Base-by-base conservation (phyloP, 495 filamentous ascomycete genomes). In the Neurospora terricola region DNA sequence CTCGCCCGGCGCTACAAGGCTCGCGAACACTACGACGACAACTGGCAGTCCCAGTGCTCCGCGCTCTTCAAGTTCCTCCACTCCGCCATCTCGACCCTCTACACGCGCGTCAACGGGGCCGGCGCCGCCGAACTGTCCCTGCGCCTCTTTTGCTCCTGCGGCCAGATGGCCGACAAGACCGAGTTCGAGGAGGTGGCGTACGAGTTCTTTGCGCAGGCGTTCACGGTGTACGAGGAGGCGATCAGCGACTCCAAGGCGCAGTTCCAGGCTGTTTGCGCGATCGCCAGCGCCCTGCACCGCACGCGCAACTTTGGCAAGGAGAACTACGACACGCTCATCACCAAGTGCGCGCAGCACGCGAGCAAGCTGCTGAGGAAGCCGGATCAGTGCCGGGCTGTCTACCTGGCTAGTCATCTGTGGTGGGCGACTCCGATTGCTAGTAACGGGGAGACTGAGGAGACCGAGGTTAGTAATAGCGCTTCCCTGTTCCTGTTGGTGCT, bases 301-400 rank as follows among this genome's bases (percentile, higher is more conserved):
- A 93, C 93, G 3, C 86, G 95, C 71, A 90, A 93, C 72, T 98
- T 99, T 81, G 89, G 90, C 27, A 94, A 93, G 79, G 96, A 99
- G 84, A 98, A 98, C 77, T 99, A 98, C 79, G 96, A 99, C 81
- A 98, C 96, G 5, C 86, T 99, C 34, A 99, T 99, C 76, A 99
- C 96, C 18, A 99, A 99, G 84, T 94, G 92, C 74, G 96, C 96
- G 8, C 87, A 97, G 70, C 96, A 99, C 80, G 96, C 95, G 21
- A 98, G 94, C 82, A 98, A 98, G 81, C 86, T 99, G 70, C 87
- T 99, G 75, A 96, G 98, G 84, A 99, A 98, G 83, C 96, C 96
- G 6, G 96, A 99, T 77, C 96, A 99, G 80, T 99, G 96, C 80
- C 88, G 96, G 21, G 96, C 96, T 1, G 96, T 99, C 11, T 99